These are phyloP conservation scores for Phytophthora aleatoria DNA, from an alignment of 352 stramenopile genomes.

Conservation along the genomic window DNA sequence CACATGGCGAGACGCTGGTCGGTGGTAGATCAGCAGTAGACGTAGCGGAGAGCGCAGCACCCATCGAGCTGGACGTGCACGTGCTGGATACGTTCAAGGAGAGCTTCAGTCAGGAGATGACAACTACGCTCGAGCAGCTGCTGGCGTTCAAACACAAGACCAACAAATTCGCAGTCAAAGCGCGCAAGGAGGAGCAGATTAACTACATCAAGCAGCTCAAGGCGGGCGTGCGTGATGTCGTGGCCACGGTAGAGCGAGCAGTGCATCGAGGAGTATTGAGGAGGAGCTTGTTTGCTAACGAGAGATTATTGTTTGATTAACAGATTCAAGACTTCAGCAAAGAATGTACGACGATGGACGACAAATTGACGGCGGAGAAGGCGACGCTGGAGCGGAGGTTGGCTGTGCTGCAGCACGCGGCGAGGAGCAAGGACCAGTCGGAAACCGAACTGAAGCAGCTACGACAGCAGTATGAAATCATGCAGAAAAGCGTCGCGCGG, in stretches of 20 bases:
- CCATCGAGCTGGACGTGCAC: constrained; percentile 27
- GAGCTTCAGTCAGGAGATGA: constrained; percentile 40
- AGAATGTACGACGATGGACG: constrained; percentile 35
- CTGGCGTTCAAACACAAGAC: constrained; percentile 64
- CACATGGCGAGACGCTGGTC: not conserved
- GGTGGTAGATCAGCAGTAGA: not conserved
- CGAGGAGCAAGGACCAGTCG: constrained; percentile 41
- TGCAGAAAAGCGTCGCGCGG: constrained; percentile 39
- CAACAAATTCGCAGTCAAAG: constrained; percentile 74
- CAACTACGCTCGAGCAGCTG: constrained; percentile 51
- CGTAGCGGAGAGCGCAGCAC: not conserved
- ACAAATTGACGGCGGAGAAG: constrained; percentile 41
- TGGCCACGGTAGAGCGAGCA: constrained; percentile 32
- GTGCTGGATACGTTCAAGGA: constrained; percentile 41
- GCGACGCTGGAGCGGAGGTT: constrained; percentile 41
- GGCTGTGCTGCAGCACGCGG: constrained; percentile 39
- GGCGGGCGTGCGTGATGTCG: constrained; percentile 38
- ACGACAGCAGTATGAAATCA: constrained; percentile 29
- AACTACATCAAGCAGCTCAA: constrained; percentile 66
- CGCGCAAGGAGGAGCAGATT: constrained; percentile 59
- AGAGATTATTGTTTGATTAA: constrained; percentile 2
- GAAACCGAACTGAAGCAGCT: constrained; percentile 47
- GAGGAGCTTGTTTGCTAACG: not conserved
- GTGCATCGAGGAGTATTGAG: not conserved
- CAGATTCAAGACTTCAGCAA: constrained; percentile 48